A percentile compares a stretch with the other conserved stretches of the same genome.
Conservation (phyloP, 768 basidiomycete genomes). For the Xerocomellus amylosporus region DNA sequence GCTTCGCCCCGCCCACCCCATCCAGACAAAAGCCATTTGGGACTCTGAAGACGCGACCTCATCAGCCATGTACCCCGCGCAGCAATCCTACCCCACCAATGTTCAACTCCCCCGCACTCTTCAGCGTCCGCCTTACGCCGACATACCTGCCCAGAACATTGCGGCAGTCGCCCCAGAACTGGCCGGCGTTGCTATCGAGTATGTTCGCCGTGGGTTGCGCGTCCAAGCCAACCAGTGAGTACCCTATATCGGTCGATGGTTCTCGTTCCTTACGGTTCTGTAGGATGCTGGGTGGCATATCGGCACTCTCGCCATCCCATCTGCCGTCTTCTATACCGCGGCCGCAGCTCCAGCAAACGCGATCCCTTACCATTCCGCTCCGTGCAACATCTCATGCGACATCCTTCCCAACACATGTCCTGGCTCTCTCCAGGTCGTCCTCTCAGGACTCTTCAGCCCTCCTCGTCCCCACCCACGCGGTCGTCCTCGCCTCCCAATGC, state of each 20-base stretch:
- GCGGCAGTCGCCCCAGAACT: constrained; percentile 53
- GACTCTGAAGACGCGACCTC: constrained; percentile 31
- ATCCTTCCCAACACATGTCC: constrained; percentile 49
- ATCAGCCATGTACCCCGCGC: constrained; percentile 29
- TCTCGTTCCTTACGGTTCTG: constrained; percentile 33
- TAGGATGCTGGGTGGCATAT: constrained; percentile 40
- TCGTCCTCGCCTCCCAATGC: constrained; percentile 69
- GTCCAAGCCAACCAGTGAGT: constrained; percentile 45
- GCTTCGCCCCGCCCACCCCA: constrained; percentile 35
- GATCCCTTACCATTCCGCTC: constrained; percentile 30
- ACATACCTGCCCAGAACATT: constrained; percentile 55
- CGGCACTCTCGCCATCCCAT: constrained; percentile 50
- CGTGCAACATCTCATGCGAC: constrained; percentile 25
- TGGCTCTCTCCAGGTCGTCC: constrained; percentile 42
- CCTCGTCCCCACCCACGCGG: constrained; percentile 66
- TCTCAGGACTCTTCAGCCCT: constrained; percentile 34
- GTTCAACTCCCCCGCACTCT: constrained; percentile 75
- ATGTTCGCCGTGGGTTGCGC: constrained; percentile 53
- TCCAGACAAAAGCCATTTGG: constrained; percentile 37
- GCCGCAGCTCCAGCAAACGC: constrained; percentile 32
- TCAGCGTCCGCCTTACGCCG: constrained; percentile 55
- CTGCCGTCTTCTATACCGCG: constrained; percentile 30
- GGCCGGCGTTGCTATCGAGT: constrained; percentile 55
- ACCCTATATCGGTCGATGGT: not conserved
- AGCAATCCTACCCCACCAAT: constrained; percentile 30